Conservation (phyloP, 2,329 filamentous ascomycete species). For the Beauveria sp. region DNA sequence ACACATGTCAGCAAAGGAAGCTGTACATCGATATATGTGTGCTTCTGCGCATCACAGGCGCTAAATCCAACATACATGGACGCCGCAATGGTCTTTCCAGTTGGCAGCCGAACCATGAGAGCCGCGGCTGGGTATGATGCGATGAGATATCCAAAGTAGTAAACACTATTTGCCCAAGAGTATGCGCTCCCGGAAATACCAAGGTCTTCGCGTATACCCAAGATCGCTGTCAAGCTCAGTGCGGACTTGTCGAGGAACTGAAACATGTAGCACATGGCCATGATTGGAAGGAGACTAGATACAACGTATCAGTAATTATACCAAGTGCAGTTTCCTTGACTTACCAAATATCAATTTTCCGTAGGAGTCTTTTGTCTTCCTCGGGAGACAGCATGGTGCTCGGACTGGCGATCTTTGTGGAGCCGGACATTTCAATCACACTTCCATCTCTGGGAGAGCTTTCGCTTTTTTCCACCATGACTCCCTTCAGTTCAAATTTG, state of each 20-base stretch:
- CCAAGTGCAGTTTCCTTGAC: neutral
- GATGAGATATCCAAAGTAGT: constrained; percentile 45
- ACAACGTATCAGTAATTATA: neutral
- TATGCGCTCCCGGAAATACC: constrained; percentile 41
- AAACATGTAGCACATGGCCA: constrained; percentile 46
- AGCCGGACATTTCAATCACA: neutral
- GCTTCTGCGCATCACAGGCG: no score
- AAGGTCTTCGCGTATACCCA: constrained; percentile 40
- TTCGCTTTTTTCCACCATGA: neutral
- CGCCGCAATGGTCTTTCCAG: constrained; percentile 22
- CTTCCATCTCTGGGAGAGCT: neutral
- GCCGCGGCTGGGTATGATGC: constrained; percentile 21
- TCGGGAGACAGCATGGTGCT: constrained; percentile 10
- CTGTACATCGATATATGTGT: no score
- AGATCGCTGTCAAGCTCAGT: constrained; percentile 42
- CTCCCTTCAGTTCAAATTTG: neutral
- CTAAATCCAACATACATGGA: constrained; percentile 14
- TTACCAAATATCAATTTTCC: constrained; percentile 51
- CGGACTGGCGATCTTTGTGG: neutral
- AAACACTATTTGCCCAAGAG: constrained; percentile 42
- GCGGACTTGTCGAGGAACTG: constrained; percentile 56
- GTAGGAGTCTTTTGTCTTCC: constrained; percentile 44
- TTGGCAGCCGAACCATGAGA: constrained; percentile 21
- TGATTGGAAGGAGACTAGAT: constrained; percentile 40
- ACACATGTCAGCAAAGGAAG: neutral